phyloP scores from a whole-genome alignment of 768 basidiomycete genomes.

The Candolleomyces efflorescens region DNA sequence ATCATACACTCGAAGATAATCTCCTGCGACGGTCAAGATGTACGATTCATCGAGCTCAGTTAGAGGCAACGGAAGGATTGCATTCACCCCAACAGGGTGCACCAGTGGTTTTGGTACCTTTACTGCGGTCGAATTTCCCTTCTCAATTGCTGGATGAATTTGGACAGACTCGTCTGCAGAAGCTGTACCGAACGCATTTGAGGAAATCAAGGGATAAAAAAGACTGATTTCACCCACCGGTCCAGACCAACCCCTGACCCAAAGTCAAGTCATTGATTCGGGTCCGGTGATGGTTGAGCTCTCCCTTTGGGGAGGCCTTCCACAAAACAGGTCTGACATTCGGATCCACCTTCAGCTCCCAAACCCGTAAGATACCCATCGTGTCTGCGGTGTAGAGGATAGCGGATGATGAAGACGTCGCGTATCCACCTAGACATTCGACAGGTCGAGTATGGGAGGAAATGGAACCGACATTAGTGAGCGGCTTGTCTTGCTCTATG shows the following conservation, averaged over 20 bases:
- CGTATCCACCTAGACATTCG: conserved; percentile 64
- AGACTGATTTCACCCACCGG: conserved; percentile 45
- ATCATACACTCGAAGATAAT: conserved; percentile 78
- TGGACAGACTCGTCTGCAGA: conserved; percentile 87
- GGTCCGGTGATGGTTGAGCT: conserved; percentile 74
- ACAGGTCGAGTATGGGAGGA: conserved; percentile 88
- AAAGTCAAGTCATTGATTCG: conserved; percentile 71
- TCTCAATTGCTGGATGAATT: conserved; percentile 38
- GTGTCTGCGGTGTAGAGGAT: conserved; percentile 84
- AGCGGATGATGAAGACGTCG: conserved; percentile 39
- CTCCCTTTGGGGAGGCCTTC: conserved; percentile 46
- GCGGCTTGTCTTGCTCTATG: conserved; percentile 29
- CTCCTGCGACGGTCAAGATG: conserved; percentile 79
- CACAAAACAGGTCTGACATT: conserved; percentile 35
- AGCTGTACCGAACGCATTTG: conserved; percentile 38
- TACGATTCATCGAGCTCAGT: conserved; percentile 69
- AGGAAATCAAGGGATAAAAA: neutral
- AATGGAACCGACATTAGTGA: conserved; percentile 61
- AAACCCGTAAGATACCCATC: conserved; percentile 84
- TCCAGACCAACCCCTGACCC: conserved; percentile 80
- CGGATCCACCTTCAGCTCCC: conserved; percentile 55
- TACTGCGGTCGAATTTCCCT: neutral
- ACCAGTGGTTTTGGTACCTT: conserved; percentile 48
- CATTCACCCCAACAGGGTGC: conserved; percentile 65
- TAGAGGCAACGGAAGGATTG: conserved; percentile 63